phyloP scores from a whole-genome alignment of 2,329 filamentous ascomycete genomes.

The Phialemoniopsis sp. region DNA sequence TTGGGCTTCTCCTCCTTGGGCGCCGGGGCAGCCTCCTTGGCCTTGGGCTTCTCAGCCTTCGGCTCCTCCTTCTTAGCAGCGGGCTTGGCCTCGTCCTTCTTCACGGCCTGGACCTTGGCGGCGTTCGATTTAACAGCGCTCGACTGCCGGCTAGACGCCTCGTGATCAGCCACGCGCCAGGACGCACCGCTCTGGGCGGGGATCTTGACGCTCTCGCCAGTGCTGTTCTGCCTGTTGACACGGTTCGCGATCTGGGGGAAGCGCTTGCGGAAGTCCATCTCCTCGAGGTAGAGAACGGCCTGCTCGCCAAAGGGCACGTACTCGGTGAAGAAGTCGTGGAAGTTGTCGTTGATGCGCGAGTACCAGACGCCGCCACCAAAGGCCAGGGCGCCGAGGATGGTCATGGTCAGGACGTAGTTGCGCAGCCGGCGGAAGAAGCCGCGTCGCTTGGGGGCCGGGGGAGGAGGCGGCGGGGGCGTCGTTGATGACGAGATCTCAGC shows the following conservation, averaged over 20 bases:
- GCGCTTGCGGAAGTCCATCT: conserved; percentile 84
- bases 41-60: conserved; percentile 5
- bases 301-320: conserved; percentile 94
- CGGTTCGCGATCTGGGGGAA: conserved; percentile 54
- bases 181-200: conserved; percentile 81
- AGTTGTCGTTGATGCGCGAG: conserved; percentile 90
- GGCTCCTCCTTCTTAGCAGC: conserved; percentile 18
- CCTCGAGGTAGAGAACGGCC: conserved; percentile 90
- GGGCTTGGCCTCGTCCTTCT: conserved; percentile 15
- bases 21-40: conserved; percentile 12
- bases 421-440: conserved; percentile 68
- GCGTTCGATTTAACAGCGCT: conserved; percentile 45
- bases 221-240: conserved; percentile 47
- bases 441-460: conserved; percentile 50
- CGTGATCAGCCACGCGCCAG: conserved; percentile 67
- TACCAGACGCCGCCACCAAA: conserved; percentile 91
- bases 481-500: conserved; percentile 24
- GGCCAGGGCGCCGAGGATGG: conserved; percentile 70
- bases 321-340: conserved; percentile 97
- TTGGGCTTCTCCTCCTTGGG: conserved; percentile 1
- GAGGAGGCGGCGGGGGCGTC: conserved; percentile 28
- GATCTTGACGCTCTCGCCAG: conserved; percentile 73
- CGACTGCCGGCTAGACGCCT: conserved; percentile 51
- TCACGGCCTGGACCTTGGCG: conserved; percentile 17
- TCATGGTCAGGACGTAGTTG: conserved; percentile 71